A percentile compares a stretch with the other conserved stretches of the same genome.
phyloP scores from a whole-genome alignment of 2,329 filamentous ascomycete species.

The Neonectria faginata region DNA sequence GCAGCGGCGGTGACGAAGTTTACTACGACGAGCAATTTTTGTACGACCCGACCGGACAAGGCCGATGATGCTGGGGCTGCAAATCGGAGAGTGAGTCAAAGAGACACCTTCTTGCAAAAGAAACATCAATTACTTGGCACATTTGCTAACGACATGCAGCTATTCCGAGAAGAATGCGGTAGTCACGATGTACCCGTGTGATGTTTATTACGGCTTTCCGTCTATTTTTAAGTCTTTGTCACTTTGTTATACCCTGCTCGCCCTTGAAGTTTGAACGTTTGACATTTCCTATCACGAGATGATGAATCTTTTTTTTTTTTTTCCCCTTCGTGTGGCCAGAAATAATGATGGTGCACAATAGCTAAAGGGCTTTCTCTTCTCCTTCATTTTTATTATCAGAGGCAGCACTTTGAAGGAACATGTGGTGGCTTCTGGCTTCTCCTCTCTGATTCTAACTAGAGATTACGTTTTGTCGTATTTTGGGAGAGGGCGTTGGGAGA shows the following conservation, averaged over 20 bases:
- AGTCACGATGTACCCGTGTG: not conserved
- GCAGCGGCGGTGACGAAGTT: slow-evolving; percentile 50
- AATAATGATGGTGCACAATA: slow-evolving; percentile 5
- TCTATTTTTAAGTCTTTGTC: slow-evolving; percentile 26
- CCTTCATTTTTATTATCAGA: slow-evolving; percentile 11
- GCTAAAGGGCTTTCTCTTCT: not conserved
- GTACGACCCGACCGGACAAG: slow-evolving; percentile 43
- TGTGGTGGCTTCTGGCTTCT: not conserved
- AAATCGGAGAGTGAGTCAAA: slow-evolving; percentile 25
- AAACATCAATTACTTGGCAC: not conserved
- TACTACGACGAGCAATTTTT: slow-evolving; percentile 49
- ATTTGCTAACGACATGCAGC: slow-evolving; percentile 15
- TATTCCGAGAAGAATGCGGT: slow-evolving; percentile 2
- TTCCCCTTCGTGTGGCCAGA: slow-evolving; percentile 12
- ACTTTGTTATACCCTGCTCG: slow-evolving; percentile 41
- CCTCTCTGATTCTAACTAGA: slow-evolving; percentile 12
- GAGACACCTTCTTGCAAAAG: not conserved
- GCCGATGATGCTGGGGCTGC: slow-evolving; percentile 22
- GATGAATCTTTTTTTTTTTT: slow-evolving; percentile 15
- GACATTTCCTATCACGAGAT: slow-evolving; percentile 30
- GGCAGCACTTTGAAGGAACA: not conserved
- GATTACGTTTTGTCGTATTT: not conserved
- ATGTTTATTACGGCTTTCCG: slow-evolving; percentile 36
- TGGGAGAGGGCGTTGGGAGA: slow-evolving; percentile 13
- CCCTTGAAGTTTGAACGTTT: slow-evolving; percentile 35